Percentiles rank a stretch among this genome's conserved stretches.
phyloP scores from a whole-genome alignment of 805 yeast species.

The Nakazawaea ishiwadae region DNA sequence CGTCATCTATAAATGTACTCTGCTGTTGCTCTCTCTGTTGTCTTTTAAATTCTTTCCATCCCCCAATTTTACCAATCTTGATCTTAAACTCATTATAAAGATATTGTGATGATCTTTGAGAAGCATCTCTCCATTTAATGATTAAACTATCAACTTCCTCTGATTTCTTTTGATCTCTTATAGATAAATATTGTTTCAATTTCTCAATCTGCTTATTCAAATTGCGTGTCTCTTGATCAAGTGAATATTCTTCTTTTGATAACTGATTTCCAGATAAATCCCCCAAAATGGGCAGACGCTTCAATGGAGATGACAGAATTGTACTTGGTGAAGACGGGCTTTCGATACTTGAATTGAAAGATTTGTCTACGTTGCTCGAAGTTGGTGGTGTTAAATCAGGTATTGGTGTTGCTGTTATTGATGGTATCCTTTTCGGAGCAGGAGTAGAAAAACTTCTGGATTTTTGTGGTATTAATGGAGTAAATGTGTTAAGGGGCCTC shows the following conservation, averaged over 20 bases:
- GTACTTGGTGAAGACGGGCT: not conserved
- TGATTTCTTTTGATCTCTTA: not conserved
- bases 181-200: conserved; percentile 3
- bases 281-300: not conserved
- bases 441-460: conserved; percentile 10
- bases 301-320: not conserved
- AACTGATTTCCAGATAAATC: not conserved
- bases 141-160: conserved; percentile 1
- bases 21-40: not conserved
- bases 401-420: conserved; percentile 9
- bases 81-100: conserved; percentile 7
- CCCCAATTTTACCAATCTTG: conserved; percentile 3
- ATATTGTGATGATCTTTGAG: not conserved
- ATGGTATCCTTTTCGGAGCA: conserved; percentile 9
- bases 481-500: not conserved
- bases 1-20: not conserved
- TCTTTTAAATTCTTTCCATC: conserved; percentile 7
- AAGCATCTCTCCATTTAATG: conserved; percentile 7
- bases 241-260: conserved; percentile 1
- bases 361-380: not conserved
- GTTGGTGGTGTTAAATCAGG: conserved; percentile 13
- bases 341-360: conserved; percentile 1
- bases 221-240: conserved; percentile 4
- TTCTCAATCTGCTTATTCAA: conserved; percentile 1
- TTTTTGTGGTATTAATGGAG: conserved; percentile 7